Conservation (phyloP, 2,329 filamentous ascomycete genomes). For the Fusarium caatingaense region DNA sequence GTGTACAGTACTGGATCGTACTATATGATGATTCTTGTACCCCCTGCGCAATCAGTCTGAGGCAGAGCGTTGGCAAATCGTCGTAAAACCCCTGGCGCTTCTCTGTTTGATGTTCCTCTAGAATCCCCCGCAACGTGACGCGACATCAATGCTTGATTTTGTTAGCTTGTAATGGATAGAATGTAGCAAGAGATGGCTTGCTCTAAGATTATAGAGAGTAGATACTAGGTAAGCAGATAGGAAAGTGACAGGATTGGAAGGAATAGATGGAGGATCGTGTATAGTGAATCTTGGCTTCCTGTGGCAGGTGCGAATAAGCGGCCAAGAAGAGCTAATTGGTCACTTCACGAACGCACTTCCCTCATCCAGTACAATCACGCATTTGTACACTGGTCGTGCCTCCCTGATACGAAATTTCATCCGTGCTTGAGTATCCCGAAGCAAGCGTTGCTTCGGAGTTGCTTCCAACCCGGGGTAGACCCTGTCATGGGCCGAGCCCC, state of each 20-base stretch:
- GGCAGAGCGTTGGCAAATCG: constrained; percentile 9
- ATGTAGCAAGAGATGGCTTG: background rate
- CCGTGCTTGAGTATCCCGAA: constrained; percentile 30
- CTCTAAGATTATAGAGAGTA: no score
- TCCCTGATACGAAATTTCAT: constrained; percentile 27
- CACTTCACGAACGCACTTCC: background rate
- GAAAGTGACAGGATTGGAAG: constrained; percentile 10
- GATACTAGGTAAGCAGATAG: background rate
- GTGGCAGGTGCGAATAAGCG: constrained; percentile 1
- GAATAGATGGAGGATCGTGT: constrained; percentile 7
- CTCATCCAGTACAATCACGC: background rate
- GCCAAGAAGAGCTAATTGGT: background rate
- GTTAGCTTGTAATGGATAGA: constrained; percentile 16
- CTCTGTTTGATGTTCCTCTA: constrained; percentile 9
- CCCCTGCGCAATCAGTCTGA: constrained; percentile 37
- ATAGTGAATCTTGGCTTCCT: background rate
- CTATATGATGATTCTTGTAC: background rate
- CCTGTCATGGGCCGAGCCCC: constrained; percentile 32
- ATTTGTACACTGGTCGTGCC: background rate
- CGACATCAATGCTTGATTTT: constrained; percentile 7
- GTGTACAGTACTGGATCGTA: constrained; percentile 10
- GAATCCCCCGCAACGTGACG: background rate
- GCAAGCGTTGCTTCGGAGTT: constrained; percentile 38
- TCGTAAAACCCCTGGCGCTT: constrained; percentile 6
- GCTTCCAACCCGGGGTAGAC: constrained; percentile 37